Conservation (phyloP, 1,284 basidiomycete genomes). For the Ustilago shanxiensis region DNA sequence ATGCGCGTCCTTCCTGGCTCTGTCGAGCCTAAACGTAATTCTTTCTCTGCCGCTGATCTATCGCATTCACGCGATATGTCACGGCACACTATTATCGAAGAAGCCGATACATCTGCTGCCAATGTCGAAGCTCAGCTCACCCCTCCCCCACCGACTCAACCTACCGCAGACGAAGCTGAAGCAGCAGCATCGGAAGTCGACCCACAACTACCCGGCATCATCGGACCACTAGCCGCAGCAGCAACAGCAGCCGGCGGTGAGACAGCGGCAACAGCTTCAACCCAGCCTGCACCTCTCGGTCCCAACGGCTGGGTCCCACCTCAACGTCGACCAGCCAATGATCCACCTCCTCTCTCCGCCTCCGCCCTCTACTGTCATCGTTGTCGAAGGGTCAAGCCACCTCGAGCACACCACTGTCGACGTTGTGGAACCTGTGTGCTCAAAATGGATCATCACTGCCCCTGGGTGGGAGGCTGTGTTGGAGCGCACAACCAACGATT, state of each 20-base stretch:
- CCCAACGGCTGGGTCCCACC: constrained; percentile 23
- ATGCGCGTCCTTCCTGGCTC: constrained; percentile 52
- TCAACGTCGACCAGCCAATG: constrained; percentile 28
- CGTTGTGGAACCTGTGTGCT: constrained; percentile 80
- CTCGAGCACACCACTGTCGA: constrained; percentile 81
- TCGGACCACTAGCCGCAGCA: constrained; percentile 29
- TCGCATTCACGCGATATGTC: constrained; percentile 22
- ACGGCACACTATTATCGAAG: constrained; percentile 7
- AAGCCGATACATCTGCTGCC: constrained; percentile 17
- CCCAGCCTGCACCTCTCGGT: not conserved
- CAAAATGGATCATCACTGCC: constrained; percentile 80
- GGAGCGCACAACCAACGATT: constrained; percentile 85
- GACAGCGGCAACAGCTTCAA: not conserved
- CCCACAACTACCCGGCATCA: constrained; percentile 24
- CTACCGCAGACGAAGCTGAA: constrained; percentile 2
- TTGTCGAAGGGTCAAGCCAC: constrained; percentile 76
- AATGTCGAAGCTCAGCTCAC: constrained; percentile 17
- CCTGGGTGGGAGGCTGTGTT: constrained; percentile 83
- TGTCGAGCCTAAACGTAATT: constrained; percentile 27
- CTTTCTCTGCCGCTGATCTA: not conserved
- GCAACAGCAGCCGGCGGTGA: constrained; percentile 24
- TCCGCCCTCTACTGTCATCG: constrained; percentile 63
- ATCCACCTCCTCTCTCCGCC: constrained; percentile 37
- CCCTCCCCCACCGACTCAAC: not conserved
- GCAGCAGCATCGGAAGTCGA: constrained; percentile 6